Base-by-base conservation (phyloP, 371 early-diverging fungal genomes). In the Nematocida minor region DNA sequence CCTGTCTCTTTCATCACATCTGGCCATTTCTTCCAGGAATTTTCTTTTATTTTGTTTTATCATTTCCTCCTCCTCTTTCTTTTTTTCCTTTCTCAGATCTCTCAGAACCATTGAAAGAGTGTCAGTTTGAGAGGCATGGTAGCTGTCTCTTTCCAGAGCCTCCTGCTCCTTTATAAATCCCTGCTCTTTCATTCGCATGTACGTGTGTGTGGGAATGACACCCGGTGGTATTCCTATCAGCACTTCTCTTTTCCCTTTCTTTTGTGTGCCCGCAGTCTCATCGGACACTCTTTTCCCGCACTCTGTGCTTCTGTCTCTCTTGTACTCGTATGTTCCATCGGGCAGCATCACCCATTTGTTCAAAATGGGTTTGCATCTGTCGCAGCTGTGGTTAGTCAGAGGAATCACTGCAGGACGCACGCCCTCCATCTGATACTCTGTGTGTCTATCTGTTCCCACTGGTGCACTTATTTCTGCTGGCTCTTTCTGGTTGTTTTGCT, bases 151-250 rank as follows among this genome's bases (percentile, higher is more conserved):
- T n/a, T 57, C 57, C 34, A 57, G 57, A 7, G n/a, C 22, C 7
- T 36, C 36, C 1, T 34, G 34, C 29, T 57, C 57, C 36, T 34
- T 57, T 29, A 57, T 57, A 36, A 57, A 38, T 38, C 57, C 57
- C 29, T 34, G 29, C 57, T 31, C 57, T 57, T 57, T 57, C 57
- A 57, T 57, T 22, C 27, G 57, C 57, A 57, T 27, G 22, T 57
- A 20, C 57, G 16, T 36, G 34, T 20, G 31, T 6, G 22, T 36
- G 7, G 22, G 31, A 2, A 57, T 14, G 14, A 27, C 57, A 38
- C 57, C 57, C 6, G 57, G 57, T 1, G 57, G 16, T 1, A 57
- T 57, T 57, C 57, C 57, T 34, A 57, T 34, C 9, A 51, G 51
- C 11, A 51, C 51, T 22, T 51, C 27, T 6, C 51, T 51, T 51